Evolutionary conservation across 306 rosid species (phyloP).

Genomic region (Rosa rugosa): DNA sequence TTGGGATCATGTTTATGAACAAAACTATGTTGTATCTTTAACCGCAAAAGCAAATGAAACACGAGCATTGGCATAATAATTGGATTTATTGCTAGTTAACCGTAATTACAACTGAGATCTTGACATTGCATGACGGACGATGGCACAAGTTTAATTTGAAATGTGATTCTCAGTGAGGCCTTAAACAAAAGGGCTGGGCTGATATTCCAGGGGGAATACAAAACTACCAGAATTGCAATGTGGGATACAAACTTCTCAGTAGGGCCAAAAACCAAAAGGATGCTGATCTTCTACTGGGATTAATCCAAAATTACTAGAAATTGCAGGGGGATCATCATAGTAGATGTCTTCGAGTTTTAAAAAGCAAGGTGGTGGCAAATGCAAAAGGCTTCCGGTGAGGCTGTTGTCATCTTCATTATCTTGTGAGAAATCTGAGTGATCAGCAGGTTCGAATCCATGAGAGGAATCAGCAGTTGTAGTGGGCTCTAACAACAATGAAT

Average conservation of each 20-base stretch:
- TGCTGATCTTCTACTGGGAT: conserved; percentile 52
- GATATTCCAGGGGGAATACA: conserved; percentile 20
- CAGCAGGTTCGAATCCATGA: conserved; percentile 52
- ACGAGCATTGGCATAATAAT: not conserved
- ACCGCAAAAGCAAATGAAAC: not conserved
- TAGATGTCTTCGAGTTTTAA: conserved; percentile 56
- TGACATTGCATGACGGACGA: not conserved
- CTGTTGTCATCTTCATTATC: conserved; percentile 60
- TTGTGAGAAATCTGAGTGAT: conserved; percentile 71
- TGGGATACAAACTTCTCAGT: conserved; percentile 2
- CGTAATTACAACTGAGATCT: conserved; percentile 41
- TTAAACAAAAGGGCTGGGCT: not conserved
- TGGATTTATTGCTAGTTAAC: conserved; percentile 41
- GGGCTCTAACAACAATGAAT: conserved; percentile 56
- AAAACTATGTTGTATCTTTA: not conserved
- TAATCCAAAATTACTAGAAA: conserved; percentile 48
- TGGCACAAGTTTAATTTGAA: not conserved
- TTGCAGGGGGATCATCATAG: conserved; percentile 46
- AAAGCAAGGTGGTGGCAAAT: conserved; percentile 32
- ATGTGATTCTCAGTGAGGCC: conserved; percentile 11
- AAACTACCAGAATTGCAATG: conserved; percentile 36
- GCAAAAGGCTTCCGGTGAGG: conserved; percentile 42
- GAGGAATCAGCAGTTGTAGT: conserved; percentile 44
- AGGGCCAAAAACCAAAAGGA: conserved; percentile 54
- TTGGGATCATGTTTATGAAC: not conserved